Base-by-base conservation (phyloP, 2,329 filamentous ascomycete genomes). In the Chrysoporthe deuterocubensis region DNA sequence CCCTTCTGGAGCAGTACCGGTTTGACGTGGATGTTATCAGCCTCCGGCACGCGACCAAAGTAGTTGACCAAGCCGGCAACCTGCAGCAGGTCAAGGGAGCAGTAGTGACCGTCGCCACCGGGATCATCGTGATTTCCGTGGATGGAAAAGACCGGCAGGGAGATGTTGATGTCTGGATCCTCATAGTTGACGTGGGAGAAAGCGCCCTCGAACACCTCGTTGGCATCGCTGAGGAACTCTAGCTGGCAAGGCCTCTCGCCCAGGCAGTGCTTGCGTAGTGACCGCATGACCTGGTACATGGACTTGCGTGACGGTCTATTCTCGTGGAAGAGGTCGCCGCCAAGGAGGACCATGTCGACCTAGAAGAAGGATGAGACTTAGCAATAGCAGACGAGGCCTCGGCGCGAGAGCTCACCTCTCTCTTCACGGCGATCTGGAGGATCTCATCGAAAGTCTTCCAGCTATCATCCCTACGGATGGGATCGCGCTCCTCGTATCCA, bases 41-140 rank as follows among this genome's bases (percentile, higher is more conserved):
- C 92, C 78, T 98, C 92, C 0, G 93, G 92, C 1, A 93, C 92
- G 50, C 94, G 91, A 2, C 96, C 96, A 77, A 96, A 99, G 81
- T 98, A 99, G 78, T 99, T 99, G 73, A 99, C 84, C 16, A 99
- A 82, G 0, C 96, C 96, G 0, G 94, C 93, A 1, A 96, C 91
- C 77, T 98, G 94, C 4, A 99, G 85, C 18, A 99, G 81, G 77
- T 99, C 96, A 13, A 99, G 85, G 0, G 95, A 94, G 71, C 96
- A 96, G 71, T 91, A 90, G 76, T 97, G 93, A 13, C 94, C 96
- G 74, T 97, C 94, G 11, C 96, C 96, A n/a, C 94, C 96, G 0
- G 96, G 96, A 76, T 99, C 96, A 76, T 99, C 96, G 77, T 99
- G 96, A 75, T 99, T 99, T 58, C 96, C 96, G 74, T 99, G 96